These are phyloP conservation scores for Sphagnurus paluster DNA, from an alignment of 1,284 basidiomycete species.

Conservation along the genomic window DNA sequence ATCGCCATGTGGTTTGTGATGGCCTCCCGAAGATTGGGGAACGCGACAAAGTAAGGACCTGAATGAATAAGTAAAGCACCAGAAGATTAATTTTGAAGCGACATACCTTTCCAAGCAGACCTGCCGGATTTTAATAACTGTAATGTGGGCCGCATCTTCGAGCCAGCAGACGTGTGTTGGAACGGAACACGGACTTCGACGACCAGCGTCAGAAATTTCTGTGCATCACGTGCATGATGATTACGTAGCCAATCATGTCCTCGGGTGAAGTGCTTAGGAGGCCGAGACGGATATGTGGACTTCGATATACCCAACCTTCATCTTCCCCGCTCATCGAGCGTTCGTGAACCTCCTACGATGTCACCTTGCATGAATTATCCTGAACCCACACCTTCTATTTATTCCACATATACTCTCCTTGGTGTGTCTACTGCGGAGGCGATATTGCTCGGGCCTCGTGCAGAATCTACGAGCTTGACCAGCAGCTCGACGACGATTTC, in stretches of 20 bases:
- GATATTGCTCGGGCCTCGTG: conserved; percentile 5
- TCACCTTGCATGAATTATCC: not conserved
- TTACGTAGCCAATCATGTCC: too few relatives aligned
- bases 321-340: too few relatives aligned
- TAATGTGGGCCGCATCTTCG: conserved; percentile 31
- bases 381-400: not conserved
- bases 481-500: conserved; percentile 10
- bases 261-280: too few relatives aligned
- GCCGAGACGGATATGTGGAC: too few relatives aligned
- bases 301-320: too few relatives aligned
- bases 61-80: not conserved
- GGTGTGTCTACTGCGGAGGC: not conserved
- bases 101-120: conserved; percentile 52
- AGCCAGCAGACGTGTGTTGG: not conserved
- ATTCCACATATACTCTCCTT: not conserved
- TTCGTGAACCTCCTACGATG: not conserved
- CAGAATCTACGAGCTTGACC: conserved; percentile 5
- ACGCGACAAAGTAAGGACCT: conserved; percentile 96
- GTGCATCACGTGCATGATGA: too few relatives aligned
- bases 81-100: not conserved
- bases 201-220: conserved; percentile 3
- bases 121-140: conserved; percentile 42
- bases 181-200: not conserved
- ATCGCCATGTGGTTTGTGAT: conserved; percentile 85
- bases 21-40: conserved; percentile 87